These are phyloP conservation scores for Hypoxylon sp. DNA, from an alignment of 2,329 filamentous ascomycete species.

Conservation along the genomic window DNA sequence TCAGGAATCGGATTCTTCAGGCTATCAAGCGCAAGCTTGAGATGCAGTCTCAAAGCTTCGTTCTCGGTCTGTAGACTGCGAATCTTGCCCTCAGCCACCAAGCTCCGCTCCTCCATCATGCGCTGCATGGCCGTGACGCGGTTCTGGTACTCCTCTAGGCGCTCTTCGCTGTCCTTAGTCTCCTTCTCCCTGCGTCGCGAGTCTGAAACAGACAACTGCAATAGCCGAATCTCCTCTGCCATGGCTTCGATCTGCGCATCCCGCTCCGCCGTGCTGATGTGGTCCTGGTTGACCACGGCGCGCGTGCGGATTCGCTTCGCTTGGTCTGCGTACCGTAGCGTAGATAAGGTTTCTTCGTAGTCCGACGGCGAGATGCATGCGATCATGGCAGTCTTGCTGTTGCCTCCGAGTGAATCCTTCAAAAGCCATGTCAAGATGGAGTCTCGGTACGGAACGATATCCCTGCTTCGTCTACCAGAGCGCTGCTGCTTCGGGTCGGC, in stretches of 20 bases:
- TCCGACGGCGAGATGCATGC: conserved; percentile 95
- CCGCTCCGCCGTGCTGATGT: conserved; percentile 90
- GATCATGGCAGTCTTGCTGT: conserved; percentile 99
- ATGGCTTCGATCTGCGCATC: conserved; percentile 95
- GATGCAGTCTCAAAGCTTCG: conserved; percentile 87
- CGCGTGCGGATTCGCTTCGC: conserved; percentile 97
- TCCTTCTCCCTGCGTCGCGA: conserved; percentile 78
- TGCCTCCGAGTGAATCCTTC: conserved; percentile 95
- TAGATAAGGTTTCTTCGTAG: conserved; percentile 97
- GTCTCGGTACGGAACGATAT: conserved; percentile 91
- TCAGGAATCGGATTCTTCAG: conserved; percentile 91
- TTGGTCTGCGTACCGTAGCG: conserved; percentile 96
- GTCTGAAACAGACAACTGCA: conserved; percentile 83
- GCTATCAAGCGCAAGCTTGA: conserved; percentile 87
- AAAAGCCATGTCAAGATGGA: conserved; percentile 87
- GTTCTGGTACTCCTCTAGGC: conserved; percentile 93
- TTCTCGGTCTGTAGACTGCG: conserved; percentile 90
- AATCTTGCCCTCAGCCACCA: conserved; percentile 95
- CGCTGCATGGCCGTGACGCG: conserved; percentile 92
- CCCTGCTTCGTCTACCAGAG: conserved; percentile 68
- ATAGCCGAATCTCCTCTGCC: conserved; percentile 90
- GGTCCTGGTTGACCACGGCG: conserved; percentile 95
- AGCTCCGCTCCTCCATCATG: conserved; percentile 93
- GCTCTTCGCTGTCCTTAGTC: conserved; percentile 82
- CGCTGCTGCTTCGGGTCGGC: conserved; percentile 74